Base-by-base conservation (phyloP, 2,329 filamentous ascomycete species). In the Alternaria novae-zelandiae region DNA sequence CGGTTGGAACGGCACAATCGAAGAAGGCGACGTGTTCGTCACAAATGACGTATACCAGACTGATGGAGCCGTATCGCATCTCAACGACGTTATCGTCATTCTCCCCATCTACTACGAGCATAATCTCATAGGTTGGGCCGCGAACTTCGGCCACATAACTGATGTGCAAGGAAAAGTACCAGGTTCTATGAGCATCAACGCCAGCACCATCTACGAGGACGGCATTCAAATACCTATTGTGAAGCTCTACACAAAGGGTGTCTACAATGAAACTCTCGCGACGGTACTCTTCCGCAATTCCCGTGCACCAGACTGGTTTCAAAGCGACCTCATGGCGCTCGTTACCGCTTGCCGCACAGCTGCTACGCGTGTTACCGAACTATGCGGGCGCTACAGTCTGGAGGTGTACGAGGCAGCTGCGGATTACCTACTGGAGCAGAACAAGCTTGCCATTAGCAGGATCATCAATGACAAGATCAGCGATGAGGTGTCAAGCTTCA, bases 31-130 rank as follows among this genome's bases (percentile, higher is more conserved):
- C 55, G 71, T 85, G 2, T 86, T 85, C 59, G 79, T 86, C 41
- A 86, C 84, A 17, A 85, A 86, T 59, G 84, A 86, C 53, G 81
- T 82, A 4, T 86, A 85, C 64, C 80, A 83, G 53, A 81, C 84
- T 0, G 77, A 82, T 25, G 84, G 84, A 9, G 83, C 84, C 6
- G 82, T 86, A 28, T 85, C 81, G 6, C 83, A 86, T 67, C 71
- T 85, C 5, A 85, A 85, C 72, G 83, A 85, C 61, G 80, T 85
- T 6, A 83, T 86, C n/a, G 79, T 85, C 2, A 67, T 86, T 1
- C 69, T 85, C 2, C 84, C 84, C 3, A 85, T 86, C 36, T 83
- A 83, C 66, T 77, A 82, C 56, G 66, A 83, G 10, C 77, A 81
- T 59, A 72, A 77, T 20, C 73, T 85, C 2, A 79, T 85, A 25